A percentile compares a stretch with the other conserved stretches of the same genome.
Conservation (phyloP, 305 asterid genomes). For the Rubia peregrina region DNA sequence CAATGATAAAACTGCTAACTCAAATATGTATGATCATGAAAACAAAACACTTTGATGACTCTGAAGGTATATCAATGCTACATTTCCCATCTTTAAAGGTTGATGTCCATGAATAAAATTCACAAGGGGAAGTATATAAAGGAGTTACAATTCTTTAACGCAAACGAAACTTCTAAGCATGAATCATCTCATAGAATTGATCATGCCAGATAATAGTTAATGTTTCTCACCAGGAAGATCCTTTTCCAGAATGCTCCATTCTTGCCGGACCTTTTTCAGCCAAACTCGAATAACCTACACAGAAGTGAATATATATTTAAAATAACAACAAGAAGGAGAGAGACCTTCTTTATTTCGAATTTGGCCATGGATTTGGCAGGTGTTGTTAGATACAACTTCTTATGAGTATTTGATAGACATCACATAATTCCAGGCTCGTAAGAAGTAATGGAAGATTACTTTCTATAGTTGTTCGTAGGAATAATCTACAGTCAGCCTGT, state of each 20-base stretch:
- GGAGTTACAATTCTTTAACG: neutral
- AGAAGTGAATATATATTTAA: neutral
- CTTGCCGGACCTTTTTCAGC: conserved; percentile 80
- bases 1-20: no score
- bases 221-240: conserved; percentile 78
- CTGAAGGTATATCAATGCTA: no score
- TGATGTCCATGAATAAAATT: neutral
- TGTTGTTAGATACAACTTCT: neutral
- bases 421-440: neutral
- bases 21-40: no score
- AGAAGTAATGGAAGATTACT: neutral
- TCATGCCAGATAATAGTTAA: conserved; percentile 5
- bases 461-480: neutral
- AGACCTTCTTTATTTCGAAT: conserved; percentile 54
- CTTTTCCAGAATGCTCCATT: conserved; percentile 79
- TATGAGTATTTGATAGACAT: neutral
- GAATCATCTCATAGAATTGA: neutral
- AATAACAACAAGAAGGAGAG: neutral
- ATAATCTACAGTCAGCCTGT: neutral
- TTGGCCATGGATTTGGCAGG: conserved; percentile 93
- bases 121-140: neutral
- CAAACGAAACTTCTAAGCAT: neutral
- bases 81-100: neutral
- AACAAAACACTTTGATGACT: no score
- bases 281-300: conserved; percentile 61